These are phyloP conservation scores for Apiotrichum sp. DNA, from an alignment of 1,284 basidiomycete genomes.

Conservation along the genomic window DNA sequence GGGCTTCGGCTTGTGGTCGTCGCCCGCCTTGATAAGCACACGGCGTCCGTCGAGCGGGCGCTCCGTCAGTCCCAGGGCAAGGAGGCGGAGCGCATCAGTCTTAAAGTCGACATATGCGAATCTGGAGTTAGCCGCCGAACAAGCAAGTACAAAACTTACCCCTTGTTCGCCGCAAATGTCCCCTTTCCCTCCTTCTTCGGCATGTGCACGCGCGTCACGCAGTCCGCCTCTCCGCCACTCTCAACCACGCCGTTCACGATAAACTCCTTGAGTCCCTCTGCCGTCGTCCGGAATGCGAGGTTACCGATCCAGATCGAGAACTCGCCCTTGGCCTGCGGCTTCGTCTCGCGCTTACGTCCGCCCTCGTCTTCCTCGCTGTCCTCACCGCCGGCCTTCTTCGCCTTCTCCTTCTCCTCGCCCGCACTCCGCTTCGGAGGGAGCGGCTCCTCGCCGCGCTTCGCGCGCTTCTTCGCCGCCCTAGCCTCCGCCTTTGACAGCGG, in stretches of 20 bases:
- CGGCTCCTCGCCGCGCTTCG: constrained; percentile 28
- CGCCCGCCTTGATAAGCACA: constrained; percentile 89
- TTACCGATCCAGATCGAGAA: constrained; percentile 90
- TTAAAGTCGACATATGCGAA: constrained; percentile 96
- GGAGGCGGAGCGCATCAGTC: constrained; percentile 62
- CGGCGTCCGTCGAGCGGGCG: constrained; percentile 74
- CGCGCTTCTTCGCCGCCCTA: constrained; percentile 41
- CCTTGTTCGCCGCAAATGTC: constrained; percentile 50
- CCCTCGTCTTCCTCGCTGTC: constrained; percentile 6
- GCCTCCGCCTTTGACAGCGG: constrained; percentile 46
- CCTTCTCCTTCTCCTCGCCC: constrained; percentile 12
- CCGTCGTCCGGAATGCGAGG: constrained; percentile 80
- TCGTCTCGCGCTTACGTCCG: constrained; percentile 22
- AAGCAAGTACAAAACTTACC: constrained; percentile 35
- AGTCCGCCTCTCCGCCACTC: constrained; percentile 30
- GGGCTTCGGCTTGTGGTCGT: constrained; percentile 52
- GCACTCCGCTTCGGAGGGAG: constrained; percentile 14
- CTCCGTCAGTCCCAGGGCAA: constrained; percentile 76
- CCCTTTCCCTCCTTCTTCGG: constrained; percentile 47
- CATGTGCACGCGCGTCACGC: constrained; percentile 53
- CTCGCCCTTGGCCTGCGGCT: constrained; percentile 56
- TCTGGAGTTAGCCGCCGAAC: constrained; percentile 48
- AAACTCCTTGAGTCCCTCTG: constrained; percentile 62
- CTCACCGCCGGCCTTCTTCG: constrained; percentile 3
- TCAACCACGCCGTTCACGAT: constrained; percentile 59